Percentiles rank a stretch among this genome's conserved stretches.
Evolutionary conservation across 2,329 filamentous ascomycete species (phyloP).

Genomic region (Aspergillus unguis): DNA sequence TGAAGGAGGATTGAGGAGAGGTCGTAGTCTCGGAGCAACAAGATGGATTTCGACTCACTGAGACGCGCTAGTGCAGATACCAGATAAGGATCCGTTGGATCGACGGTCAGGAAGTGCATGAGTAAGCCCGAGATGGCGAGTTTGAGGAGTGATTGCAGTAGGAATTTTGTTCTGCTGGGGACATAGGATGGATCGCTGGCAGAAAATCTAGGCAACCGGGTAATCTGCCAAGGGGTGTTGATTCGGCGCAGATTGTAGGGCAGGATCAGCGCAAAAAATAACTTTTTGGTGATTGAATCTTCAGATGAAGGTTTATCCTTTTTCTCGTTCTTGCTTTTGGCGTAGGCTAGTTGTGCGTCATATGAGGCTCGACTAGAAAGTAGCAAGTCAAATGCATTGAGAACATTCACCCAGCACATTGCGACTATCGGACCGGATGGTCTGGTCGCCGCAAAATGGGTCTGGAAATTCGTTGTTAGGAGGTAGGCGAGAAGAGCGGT

Average conservation of each 20-base stretch:
- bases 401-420: conserved; percentile 23
- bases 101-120: conserved; percentile 15
- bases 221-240: conserved; percentile 22
- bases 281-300: neutral
- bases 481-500: conserved; percentile 13
- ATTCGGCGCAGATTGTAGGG: conserved; percentile 23
- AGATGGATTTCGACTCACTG: conserved; percentile 2
- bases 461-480: conserved; percentile 7
- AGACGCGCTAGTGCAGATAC: neutral
- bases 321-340: neutral
- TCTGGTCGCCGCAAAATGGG: conserved; percentile 6
- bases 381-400: conserved; percentile 21
- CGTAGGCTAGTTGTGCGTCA: conserved; percentile 2
- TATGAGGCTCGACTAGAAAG: conserved; percentile 18
- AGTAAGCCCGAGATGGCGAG: conserved; percentile 1
- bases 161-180: conserved; percentile 9
- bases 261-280: conserved; percentile 14
- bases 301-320: neutral
- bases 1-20: conserved; percentile 1
- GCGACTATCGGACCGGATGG: conserved; percentile 16
- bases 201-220: conserved; percentile 7
- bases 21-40: neutral
- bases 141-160: conserved; percentile 5
- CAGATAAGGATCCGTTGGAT: conserved; percentile 7
- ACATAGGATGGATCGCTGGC: neutral